Evolutionary conservation across 441 rosid genomes (phyloP).

Genomic region (Dalechampia spathulata): DNA sequence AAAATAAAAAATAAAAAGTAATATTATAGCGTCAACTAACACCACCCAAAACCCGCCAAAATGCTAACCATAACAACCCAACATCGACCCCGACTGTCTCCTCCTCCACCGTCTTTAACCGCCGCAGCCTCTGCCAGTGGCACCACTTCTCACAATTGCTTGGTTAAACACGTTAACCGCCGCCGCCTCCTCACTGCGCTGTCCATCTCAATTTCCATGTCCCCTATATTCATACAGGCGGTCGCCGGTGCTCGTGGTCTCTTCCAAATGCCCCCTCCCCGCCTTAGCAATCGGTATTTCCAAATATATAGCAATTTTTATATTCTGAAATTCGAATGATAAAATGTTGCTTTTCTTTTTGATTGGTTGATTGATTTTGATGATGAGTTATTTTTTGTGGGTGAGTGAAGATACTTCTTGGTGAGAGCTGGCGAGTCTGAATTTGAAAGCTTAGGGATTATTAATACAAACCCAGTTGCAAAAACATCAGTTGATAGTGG

Average conservation of each 20-base stretch:
- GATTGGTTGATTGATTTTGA: no score
- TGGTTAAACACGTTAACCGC: constrained; percentile 26
- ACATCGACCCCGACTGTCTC: background rate
- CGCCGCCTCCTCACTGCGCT: constrained; percentile 47
- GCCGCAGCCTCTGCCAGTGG: constrained; percentile 5
- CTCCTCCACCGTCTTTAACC: constrained; percentile 10
- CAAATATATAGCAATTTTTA: no score
- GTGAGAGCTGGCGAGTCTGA: constrained; percentile 92
- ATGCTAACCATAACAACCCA: constrained; percentile 18
- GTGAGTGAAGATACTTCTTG: constrained; percentile 51
- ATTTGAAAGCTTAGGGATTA: constrained; percentile 66
- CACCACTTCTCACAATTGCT: constrained; percentile 8
- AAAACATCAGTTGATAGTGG: constrained; percentile 86
- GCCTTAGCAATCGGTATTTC: constrained; percentile 49
- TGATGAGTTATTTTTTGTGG: background rate
- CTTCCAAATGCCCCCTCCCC: constrained; percentile 63
- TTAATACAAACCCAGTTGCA: constrained; percentile 80
- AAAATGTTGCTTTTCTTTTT: no score
- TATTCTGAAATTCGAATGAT: no score
- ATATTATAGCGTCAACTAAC: background rate
- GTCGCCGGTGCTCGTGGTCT: constrained; percentile 51
- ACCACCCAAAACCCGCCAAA: constrained; percentile 19
- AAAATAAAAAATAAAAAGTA: no score
- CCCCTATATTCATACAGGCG: constrained; percentile 8
- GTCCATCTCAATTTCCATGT: constrained; percentile 20